Evolutionary conservation across 2,329 filamentous ascomycete species (phyloP).

Genomic region (Cryphonectria nitschkei): DNA sequence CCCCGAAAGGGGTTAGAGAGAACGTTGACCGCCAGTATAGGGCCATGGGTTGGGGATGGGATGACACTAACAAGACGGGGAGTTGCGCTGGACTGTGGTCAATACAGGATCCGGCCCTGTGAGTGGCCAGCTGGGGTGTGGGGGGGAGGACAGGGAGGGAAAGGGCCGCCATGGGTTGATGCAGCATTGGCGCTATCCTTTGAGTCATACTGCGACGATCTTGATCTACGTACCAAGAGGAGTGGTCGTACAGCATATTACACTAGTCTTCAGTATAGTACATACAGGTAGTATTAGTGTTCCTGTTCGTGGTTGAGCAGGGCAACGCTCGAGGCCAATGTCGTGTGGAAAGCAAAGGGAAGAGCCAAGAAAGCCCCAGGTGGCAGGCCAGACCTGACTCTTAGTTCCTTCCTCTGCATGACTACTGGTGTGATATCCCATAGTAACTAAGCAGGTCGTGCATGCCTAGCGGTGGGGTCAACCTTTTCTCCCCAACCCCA

Average conservation of each 20-base stretch:
- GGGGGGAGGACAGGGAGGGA: conserved; percentile 13
- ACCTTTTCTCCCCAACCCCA: background rate
- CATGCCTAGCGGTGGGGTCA: conserved; percentile 20
- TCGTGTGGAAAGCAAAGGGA: too few relatives aligned
- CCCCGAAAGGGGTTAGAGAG: conserved; percentile 13
- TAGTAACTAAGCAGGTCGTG: conserved; percentile 11
- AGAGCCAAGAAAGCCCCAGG: too few relatives aligned
- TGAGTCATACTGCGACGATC: conserved; percentile 22
- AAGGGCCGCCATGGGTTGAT: conserved; percentile 14
- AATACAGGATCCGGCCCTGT: conserved; percentile 10
- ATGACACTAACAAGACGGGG: conserved; percentile 18
- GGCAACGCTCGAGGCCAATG: too few relatives aligned
- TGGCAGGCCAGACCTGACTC: too few relatives aligned
- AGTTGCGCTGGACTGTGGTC: background rate
- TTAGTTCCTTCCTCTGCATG: conserved; percentile 1
- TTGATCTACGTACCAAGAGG: background rate
- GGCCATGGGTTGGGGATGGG: conserved; percentile 16
- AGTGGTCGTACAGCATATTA: too few relatives aligned
- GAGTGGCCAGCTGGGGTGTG: conserved; percentile 23
- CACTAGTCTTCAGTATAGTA: too few relatives aligned
- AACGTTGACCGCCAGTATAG: conserved; percentile 25
- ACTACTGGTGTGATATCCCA: conserved; percentile 12
- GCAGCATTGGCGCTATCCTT: conserved; percentile 23
- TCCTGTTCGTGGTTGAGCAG: too few relatives aligned
- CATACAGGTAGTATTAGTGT: too few relatives aligned